A percentile compares a stretch with the other conserved stretches of the same genome.
Evolutionary conservation across 352 stramenopile species (phyloP).

Genomic region (Globisporangium mamillatum): DNA sequence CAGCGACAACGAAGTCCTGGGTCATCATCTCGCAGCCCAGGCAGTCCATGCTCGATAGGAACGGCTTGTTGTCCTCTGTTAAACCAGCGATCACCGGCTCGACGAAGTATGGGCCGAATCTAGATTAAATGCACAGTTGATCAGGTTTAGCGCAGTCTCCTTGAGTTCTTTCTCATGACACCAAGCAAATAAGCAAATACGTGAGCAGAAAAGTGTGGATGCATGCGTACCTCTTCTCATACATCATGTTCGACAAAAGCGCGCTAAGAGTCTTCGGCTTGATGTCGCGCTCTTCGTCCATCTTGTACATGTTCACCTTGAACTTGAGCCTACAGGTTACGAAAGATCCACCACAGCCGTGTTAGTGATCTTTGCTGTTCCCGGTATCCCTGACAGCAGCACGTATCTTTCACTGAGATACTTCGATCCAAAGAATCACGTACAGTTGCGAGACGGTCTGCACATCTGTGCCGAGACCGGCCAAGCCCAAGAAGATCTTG

Average conservation of each 20-base stretch:
- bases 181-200: neutral
- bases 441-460: constrained; percentile 95
- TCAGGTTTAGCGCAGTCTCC: too few species aligned
- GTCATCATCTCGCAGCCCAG: constrained; percentile 95
- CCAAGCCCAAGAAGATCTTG: constrained; percentile 94
- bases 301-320: constrained; percentile 98
- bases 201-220: neutral
- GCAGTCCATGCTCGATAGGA: constrained; percentile 97
- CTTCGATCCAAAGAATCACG: constrained; percentile 1
- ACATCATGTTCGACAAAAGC: constrained; percentile 96
- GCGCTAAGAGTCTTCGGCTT: constrained; percentile 97
- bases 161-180: neutral
- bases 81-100: constrained; percentile 98
- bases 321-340: constrained; percentile 71
- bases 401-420: neutral
- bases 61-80: constrained; percentile 93
- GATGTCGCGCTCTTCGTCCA: constrained; percentile 98
- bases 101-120: constrained; percentile 99
- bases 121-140: too few species aligned
- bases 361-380: neutral
- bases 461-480: constrained; percentile 97
- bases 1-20: constrained; percentile 98
- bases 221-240: constrained; percentile 87
- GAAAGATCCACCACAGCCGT: neutral
- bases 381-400: neutral